Evolutionary conservation across 768 basidiomycete genomes (phyloP).

Genomic region (Rickenella mellea): DNA sequence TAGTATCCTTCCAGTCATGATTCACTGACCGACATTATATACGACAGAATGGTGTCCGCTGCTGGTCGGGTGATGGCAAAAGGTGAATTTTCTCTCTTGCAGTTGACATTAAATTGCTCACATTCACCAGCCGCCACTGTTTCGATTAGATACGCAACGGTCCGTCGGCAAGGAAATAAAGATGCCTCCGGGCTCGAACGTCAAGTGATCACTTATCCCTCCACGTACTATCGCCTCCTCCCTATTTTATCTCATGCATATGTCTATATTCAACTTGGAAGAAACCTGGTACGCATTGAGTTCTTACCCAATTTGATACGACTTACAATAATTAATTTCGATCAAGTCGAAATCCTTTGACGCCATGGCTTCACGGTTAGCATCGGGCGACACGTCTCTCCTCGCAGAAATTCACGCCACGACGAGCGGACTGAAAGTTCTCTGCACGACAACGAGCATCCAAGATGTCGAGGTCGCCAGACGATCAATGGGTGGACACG

Average conservation of each 20-base stretch:
- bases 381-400: constrained; percentile 46
- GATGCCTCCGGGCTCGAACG: constrained; percentile 46
- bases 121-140: constrained; percentile 40
- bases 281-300: constrained; percentile 40
- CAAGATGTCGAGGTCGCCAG: constrained; percentile 57
- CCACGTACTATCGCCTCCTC: constrained; percentile 61
- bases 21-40: neutral
- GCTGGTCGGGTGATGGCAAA: constrained; percentile 58
- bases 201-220: constrained; percentile 66
- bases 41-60: constrained; percentile 48
- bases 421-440: constrained; percentile 59
- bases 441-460: constrained; percentile 41
- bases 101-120: neutral
- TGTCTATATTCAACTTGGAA: constrained; percentile 57
- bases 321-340: neutral
- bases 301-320: neutral
- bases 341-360: constrained; percentile 32
- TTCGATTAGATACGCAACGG: constrained; percentile 62
- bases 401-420: constrained; percentile 68
- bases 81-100: constrained; percentile 27
- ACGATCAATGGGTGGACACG: constrained; percentile 70
- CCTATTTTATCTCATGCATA: constrained; percentile 63
- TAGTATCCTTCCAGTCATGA: neutral
- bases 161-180: constrained; percentile 56
- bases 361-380: constrained; percentile 36